Conservation (phyloP, 495 filamentous ascomycete genomes). For the Aspergillus egyptiacus region DNA sequence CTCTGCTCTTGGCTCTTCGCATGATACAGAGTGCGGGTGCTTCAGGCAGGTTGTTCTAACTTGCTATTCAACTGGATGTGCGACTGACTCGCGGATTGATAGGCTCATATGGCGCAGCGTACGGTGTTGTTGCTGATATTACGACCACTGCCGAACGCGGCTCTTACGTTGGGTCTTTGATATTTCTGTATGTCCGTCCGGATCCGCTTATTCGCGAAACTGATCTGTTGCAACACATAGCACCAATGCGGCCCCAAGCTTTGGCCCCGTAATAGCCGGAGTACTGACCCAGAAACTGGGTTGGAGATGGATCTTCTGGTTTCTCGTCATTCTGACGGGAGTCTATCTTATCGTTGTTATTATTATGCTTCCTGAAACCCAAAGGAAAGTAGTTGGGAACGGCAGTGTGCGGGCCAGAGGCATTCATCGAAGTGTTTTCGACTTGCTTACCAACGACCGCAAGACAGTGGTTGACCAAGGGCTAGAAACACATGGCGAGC, state of each 20-base stretch:
- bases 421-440: too few relatives aligned
- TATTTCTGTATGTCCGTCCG: too few relatives aligned
- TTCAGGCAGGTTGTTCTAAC: too few relatives aligned
- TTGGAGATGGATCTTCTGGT: constrained; percentile 56
- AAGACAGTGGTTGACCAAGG: too few relatives aligned
- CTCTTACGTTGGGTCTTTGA: constrained; percentile 42
- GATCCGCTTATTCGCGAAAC: constrained; percentile 36
- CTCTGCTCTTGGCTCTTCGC: constrained; percentile 41
- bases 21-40: constrained; percentile 37
- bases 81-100: too few relatives aligned
- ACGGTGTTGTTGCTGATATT: constrained; percentile 55
- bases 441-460: too few relatives aligned
- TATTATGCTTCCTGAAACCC: constrained; percentile 48
- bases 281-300: constrained; percentile 45
- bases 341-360: constrained; percentile 38
- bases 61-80: too few relatives aligned
- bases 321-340: constrained; percentile 44
- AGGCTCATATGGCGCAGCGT: neutral
- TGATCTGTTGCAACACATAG: constrained; percentile 41
- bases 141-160: constrained; percentile 48
- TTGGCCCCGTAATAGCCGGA: constrained; percentile 53
- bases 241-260: constrained; percentile 7
- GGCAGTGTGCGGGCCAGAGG: constrained; percentile 23
- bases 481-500: too few relatives aligned
- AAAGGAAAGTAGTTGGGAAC: constrained; percentile 48